Conservation (phyloP, 805 yeast genomes). For the Kazachstania taianensis region DNA sequence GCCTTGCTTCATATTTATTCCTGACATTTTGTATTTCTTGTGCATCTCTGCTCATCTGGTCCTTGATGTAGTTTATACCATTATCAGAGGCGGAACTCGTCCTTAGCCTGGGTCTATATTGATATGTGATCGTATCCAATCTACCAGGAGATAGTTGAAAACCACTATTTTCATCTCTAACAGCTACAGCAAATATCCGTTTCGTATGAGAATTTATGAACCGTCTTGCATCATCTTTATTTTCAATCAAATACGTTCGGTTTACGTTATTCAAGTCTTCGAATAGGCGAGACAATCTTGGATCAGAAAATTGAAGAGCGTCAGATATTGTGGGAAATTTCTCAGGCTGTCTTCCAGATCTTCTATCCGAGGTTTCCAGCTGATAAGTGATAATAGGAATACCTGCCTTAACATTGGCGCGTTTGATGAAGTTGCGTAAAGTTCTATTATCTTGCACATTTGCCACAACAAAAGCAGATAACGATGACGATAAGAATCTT, state of each 20-base stretch:
- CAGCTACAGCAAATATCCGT: conserved; percentile 38
- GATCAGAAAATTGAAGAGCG: conserved; percentile 45
- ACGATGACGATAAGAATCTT: conserved; percentile 36
- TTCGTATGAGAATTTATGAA: conserved; percentile 29
- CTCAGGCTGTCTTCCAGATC: conserved; percentile 34
- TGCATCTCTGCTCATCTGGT: conserved; percentile 14
- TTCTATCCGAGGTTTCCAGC: conserved; percentile 37
- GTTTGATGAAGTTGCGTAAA: conserved; percentile 30
- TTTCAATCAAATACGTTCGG: conserved; percentile 41
- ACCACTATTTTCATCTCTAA: conserved; percentile 36
- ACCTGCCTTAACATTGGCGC: conserved; percentile 28
- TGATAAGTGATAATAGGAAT: conserved; percentile 39
- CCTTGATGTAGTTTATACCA: conserved; percentile 14
- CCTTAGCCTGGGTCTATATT: conserved; percentile 15
- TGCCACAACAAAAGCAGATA: conserved; percentile 60
- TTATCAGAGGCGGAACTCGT: conserved; percentile 15
- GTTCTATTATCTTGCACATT: conserved; percentile 47
- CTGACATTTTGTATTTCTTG: conserved; percentile 23
- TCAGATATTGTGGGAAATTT: conserved; percentile 46
- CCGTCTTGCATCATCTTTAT: conserved; percentile 42
- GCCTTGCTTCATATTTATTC: conserved; percentile 7
- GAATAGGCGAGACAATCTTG: conserved; percentile 46
- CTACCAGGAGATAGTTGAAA: conserved; percentile 39
- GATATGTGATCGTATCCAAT: conserved; percentile 45
- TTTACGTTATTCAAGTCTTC: conserved; percentile 59